phyloP scores from a whole-genome alignment of 2,329 filamentous ascomycete species.

The Botrytis elliptica region DNA sequence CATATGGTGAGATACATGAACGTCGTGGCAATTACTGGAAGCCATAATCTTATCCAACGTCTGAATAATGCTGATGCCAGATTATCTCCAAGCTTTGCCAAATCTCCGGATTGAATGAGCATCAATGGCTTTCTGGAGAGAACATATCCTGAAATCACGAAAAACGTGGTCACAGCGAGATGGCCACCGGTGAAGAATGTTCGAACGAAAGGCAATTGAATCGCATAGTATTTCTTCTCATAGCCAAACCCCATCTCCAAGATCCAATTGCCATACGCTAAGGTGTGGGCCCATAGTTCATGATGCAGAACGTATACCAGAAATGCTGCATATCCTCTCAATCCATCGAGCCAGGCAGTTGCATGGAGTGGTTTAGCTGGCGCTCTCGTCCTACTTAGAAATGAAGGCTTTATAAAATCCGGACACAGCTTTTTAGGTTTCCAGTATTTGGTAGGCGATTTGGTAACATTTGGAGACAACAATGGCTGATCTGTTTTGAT shows the following conservation, averaged over 20 bases:
- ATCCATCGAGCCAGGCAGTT: slow-evolving; percentile 45
- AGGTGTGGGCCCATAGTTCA: slow-evolving; percentile 39
- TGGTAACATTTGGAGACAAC: background rate
- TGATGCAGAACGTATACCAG: slow-evolving; percentile 50
- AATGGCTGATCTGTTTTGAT: slow-evolving; percentile 16
- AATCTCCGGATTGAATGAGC: slow-evolving; percentile 42
- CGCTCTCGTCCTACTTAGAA: slow-evolving; percentile 13
- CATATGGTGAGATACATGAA: slow-evolving; percentile 39
- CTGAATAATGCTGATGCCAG: slow-evolving; percentile 49
- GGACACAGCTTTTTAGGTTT: slow-evolving; percentile 16
- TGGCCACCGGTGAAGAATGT: slow-evolving; percentile 61
- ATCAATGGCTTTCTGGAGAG: slow-evolving; percentile 46
- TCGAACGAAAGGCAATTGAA: slow-evolving; percentile 56
- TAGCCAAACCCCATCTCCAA: slow-evolving; percentile 37
- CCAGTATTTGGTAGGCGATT: background rate
- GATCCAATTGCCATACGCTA: slow-evolving; percentile 21
- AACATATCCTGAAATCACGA: slow-evolving; percentile 50
- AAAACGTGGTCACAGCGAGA: slow-evolving; percentile 54
- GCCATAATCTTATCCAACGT: slow-evolving; percentile 47
- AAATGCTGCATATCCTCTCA: slow-evolving; percentile 49
- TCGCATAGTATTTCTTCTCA: slow-evolving; percentile 40
- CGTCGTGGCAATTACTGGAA: slow-evolving; percentile 46
- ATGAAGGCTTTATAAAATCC: slow-evolving; percentile 21
- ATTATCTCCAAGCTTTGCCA: slow-evolving; percentile 41
- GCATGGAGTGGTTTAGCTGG: slow-evolving; percentile 19